Conservation (phyloP, 805 yeast genomes). For the Cyberlindnera xylosilytica region DNA sequence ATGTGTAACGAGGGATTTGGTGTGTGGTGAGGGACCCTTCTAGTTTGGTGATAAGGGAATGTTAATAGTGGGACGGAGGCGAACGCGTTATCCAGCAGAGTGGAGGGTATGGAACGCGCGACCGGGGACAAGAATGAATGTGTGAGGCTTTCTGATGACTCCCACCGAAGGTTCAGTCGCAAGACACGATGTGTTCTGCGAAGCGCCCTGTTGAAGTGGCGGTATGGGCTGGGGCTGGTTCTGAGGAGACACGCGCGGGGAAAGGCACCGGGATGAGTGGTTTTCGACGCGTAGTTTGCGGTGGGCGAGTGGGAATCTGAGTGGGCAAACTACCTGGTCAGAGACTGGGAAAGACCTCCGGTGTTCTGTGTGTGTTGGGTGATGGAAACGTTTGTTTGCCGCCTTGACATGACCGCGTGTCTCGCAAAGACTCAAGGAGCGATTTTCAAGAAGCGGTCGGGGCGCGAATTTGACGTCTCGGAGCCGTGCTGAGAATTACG, state of each 20-base stretch:
- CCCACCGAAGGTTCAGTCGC: too few species aligned
- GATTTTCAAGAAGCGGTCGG: background rate
- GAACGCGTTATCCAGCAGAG: too few species aligned
- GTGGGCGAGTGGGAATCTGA: too few species aligned
- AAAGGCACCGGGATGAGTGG: background rate
- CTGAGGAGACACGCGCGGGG: background rate
- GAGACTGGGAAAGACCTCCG: too few species aligned
- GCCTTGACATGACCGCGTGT: background rate
- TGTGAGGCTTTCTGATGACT: too few species aligned
- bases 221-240: background rate
- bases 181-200: background rate
- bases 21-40: background rate
- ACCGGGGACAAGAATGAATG: too few species aligned
- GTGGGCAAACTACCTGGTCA: too few species aligned
- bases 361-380: background rate
- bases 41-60: conserved; percentile 11
- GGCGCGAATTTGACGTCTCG: background rate
- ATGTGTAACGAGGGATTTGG: background rate
- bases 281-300: background rate
- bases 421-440: background rate
- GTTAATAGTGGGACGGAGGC: too few species aligned
- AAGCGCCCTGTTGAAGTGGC: background rate
- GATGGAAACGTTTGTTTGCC: background rate
- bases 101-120: too few species aligned
- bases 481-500: background rate